phyloP scores from a whole-genome alignment of 768 basidiomycete genomes.

The Cantharellus anzutake region DNA sequence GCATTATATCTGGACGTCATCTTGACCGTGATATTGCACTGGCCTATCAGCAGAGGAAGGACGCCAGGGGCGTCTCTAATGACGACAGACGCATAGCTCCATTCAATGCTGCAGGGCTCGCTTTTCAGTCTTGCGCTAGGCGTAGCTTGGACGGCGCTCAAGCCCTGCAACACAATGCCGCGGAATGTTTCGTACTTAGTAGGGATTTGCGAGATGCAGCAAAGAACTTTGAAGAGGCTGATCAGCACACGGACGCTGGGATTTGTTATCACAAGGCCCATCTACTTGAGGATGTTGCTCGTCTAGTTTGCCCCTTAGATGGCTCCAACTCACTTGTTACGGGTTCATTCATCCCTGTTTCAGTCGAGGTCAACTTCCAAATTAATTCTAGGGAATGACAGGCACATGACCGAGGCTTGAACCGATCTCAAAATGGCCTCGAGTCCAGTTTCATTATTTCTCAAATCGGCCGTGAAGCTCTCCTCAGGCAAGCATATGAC shows the following conservation, averaged over 20 bases:
- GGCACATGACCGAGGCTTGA: no score
- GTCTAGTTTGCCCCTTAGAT: conserved; percentile 10
- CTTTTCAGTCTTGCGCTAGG: background rate
- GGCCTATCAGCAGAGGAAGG: background rate
- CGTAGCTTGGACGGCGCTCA: background rate
- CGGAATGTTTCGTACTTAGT: background rate
- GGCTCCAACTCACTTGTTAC: conserved; percentile 14
- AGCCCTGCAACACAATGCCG: background rate
- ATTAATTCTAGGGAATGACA: no score
- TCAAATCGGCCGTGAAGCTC: no score
- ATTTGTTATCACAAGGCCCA: background rate
- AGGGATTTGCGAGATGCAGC: background rate
- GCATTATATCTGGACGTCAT: background rate
- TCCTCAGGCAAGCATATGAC: no score
- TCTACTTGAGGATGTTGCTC: background rate
- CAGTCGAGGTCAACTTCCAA: no score
- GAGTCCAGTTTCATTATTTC: no score
- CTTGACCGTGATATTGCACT: background rate
- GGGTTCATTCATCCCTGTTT: no score
- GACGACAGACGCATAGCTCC: background rate
- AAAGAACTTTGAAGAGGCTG: background rate
- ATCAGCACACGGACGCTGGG: background rate
- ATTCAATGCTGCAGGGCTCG: background rate
- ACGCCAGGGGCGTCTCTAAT: background rate
- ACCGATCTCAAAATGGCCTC: no score